These are phyloP conservation scores for Oryza longistaminata DNA, from an alignment of 176 grass and related monocot species.

Conservation along the genomic window DNA sequence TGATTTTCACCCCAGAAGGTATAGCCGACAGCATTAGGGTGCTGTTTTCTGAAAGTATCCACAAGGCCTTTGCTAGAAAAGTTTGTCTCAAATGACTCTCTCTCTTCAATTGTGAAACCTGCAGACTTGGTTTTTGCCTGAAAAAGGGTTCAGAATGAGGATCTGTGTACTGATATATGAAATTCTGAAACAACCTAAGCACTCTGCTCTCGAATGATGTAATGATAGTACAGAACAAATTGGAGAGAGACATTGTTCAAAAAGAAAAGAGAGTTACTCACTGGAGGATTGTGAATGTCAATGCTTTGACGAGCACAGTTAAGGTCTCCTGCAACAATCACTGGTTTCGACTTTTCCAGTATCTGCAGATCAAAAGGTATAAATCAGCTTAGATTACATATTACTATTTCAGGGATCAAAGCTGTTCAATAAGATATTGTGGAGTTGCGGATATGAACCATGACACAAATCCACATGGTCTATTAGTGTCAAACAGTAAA, in stretches of 20 bases:
- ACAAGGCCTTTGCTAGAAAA: slow-evolving; percentile 64
- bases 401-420: neutral
- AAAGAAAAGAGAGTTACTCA: slow-evolving; percentile 39
- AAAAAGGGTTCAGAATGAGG: slow-evolving; percentile 27
- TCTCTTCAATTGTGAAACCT: slow-evolving; percentile 86
- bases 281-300: slow-evolving; percentile 86
- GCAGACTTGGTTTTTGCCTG: slow-evolving; percentile 80
- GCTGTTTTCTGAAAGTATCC: slow-evolving; percentile 87
- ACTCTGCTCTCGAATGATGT: neutral
- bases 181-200: neutral
- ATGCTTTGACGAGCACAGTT: slow-evolving; percentile 75
- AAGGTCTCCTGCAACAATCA: slow-evolving; percentile 84
- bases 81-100: slow-evolving; percentile 71
- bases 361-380: slow-evolving; percentile 52
- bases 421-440: neutral
- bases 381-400: slow-evolving; percentile 25
- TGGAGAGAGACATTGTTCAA: neutral
- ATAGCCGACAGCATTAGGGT: slow-evolving; percentile 70
- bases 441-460: slow-evolving; percentile 2
- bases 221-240: neutral
- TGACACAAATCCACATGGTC: slow-evolving; percentile 1
- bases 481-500: neutral
- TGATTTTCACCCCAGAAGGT: slow-evolving; percentile 91
- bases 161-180: neutral
- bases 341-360: slow-evolving; percentile 78